Evolutionary conservation across 805 yeast genomes (phyloP).

Genomic region (Monosporozyma aerobia): DNA sequence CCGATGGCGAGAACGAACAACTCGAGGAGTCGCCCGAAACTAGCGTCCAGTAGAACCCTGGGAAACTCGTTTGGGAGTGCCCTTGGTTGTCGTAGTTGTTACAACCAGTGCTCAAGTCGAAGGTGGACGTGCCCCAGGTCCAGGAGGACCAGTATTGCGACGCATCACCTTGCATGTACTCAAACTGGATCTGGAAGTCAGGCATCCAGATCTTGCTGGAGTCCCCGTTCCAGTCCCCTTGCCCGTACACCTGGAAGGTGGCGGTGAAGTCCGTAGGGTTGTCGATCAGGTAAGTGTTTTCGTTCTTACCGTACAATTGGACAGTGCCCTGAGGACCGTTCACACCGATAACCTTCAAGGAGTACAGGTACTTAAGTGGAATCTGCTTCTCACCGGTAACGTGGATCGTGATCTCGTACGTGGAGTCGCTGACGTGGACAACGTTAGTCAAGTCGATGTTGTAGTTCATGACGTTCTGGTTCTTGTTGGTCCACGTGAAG

Average conservation of each 20-base stretch:
- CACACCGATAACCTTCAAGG: constrained; percentile 12
- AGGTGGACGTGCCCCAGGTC: constrained; percentile 11
- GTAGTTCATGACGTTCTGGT: constrained; percentile 8
- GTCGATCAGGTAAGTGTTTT: constrained; percentile 7
- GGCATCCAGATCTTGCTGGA: constrained; percentile 14
- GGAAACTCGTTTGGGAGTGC: no score
- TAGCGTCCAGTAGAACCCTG: no score
- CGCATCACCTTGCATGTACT: constrained; percentile 8
- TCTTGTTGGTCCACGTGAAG: constrained; percentile 7
- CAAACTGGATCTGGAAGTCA: constrained; percentile 14
- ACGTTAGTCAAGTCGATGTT: constrained; percentile 10
- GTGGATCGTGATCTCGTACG: constrained; percentile 15
- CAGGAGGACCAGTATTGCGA: background rate
- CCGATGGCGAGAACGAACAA: no score
- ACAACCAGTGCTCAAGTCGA: no score
- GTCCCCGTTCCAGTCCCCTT: constrained; percentile 1
- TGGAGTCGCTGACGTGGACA: constrained; percentile 6
- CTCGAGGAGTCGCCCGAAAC: no score
- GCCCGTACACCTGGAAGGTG: constrained; percentile 13
- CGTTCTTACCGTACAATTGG: constrained; percentile 13
- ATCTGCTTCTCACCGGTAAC: constrained; percentile 12
- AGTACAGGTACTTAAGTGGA: constrained; percentile 10
- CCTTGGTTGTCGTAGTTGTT: no score
- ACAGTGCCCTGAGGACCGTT: constrained; percentile 11
- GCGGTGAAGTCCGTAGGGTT: constrained; percentile 17